phyloP scores from a whole-genome alignment of 441 rosid species.

The Croton laevigatus region DNA sequence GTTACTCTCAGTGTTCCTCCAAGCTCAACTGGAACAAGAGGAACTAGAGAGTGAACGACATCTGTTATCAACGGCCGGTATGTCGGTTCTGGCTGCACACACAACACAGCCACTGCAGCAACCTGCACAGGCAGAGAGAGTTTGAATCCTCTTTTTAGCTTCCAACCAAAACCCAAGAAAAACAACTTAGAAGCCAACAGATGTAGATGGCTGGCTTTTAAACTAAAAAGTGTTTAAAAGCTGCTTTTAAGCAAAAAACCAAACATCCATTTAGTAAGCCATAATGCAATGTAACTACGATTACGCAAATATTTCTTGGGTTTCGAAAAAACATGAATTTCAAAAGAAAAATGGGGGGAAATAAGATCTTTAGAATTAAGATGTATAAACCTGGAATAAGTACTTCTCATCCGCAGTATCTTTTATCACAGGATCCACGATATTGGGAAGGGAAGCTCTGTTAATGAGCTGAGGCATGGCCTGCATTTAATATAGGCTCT shows the following conservation, averaged over 20 bases:
- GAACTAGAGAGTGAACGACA: constrained; percentile 84
- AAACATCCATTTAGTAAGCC: too few species aligned
- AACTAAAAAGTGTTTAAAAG: too few species aligned
- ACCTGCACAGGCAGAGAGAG: constrained; percentile 43
- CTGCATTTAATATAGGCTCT: constrained; percentile 39
- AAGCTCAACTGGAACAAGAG: constrained; percentile 74
- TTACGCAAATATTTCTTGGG: neutral
- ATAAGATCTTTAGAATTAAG: too few species aligned
- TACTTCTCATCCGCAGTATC: constrained; percentile 83
- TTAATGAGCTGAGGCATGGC: constrained; percentile 98
- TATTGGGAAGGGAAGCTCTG: constrained; percentile 79
- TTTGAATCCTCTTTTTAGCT: too few species aligned
- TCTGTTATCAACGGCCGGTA: constrained; percentile 90
- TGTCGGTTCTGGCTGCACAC: constrained; percentile 94
- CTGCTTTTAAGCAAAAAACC: too few species aligned
- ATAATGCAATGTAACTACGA: too few species aligned
- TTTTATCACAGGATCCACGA: constrained; percentile 80
- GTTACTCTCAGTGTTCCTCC: constrained; percentile 79
- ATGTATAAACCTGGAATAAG: constrained; percentile 71
- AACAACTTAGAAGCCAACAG: too few species aligned
- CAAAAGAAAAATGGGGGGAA: neutral
- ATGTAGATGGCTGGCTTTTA: too few species aligned
- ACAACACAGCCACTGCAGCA: constrained; percentile 90
- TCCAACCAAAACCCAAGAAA: too few species aligned
- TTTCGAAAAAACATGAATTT: neutral